Conservation (phyloP, 345 rosid species). For the Hevea brasiliensis region DNA sequence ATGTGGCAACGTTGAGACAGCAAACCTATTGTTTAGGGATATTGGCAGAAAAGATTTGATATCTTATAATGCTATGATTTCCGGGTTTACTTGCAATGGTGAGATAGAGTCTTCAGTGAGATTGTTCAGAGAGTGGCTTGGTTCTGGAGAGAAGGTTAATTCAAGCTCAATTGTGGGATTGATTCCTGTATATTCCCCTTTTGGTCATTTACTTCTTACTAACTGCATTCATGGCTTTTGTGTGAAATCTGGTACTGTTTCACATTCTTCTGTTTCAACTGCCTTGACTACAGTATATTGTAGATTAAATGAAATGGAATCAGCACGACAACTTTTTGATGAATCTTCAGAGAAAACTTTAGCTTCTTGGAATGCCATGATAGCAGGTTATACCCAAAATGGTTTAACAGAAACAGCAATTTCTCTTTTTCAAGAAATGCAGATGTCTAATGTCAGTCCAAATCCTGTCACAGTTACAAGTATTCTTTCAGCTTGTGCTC, state of each 20-base stretch:
- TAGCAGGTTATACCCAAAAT: slow-evolving; percentile 76
- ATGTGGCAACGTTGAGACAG: slow-evolving; percentile 47
- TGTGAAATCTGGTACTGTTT: slow-evolving; percentile 48
- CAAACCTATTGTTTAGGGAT: slow-evolving; percentile 47
- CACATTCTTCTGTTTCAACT: slow-evolving; percentile 53
- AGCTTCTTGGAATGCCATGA: slow-evolving; percentile 88
- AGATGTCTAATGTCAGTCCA: slow-evolving; percentile 46
- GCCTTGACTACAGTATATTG: slow-evolving; percentile 63
- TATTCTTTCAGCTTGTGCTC: slow-evolving; percentile 81
- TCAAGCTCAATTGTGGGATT: slow-evolving; percentile 66
- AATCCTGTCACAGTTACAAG: slow-evolving; percentile 66
- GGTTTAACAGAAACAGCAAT: slow-evolving; percentile 67
- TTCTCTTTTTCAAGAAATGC: slow-evolving; percentile 68
- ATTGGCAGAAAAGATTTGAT: slow-evolving; percentile 58
- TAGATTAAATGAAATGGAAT: slow-evolving; percentile 59
- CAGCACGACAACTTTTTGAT: slow-evolving; percentile 52
- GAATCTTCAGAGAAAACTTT: slow-evolving; percentile 56
- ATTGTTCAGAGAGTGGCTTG: slow-evolving; percentile 51
- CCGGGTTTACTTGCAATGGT: slow-evolving; percentile 61
- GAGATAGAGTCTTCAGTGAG: slow-evolving; percentile 47
- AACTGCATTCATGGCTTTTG: slow-evolving; percentile 54
- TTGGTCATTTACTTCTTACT: slow-evolving; percentile 55
- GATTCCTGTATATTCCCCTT: slow-evolving; percentile 64
- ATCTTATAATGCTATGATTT: slow-evolving; percentile 77
- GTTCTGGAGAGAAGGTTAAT: slow-evolving; percentile 45